Conservation (phyloP, 176 grass and related monocot species). For the Saccharum officinarum region DNA sequence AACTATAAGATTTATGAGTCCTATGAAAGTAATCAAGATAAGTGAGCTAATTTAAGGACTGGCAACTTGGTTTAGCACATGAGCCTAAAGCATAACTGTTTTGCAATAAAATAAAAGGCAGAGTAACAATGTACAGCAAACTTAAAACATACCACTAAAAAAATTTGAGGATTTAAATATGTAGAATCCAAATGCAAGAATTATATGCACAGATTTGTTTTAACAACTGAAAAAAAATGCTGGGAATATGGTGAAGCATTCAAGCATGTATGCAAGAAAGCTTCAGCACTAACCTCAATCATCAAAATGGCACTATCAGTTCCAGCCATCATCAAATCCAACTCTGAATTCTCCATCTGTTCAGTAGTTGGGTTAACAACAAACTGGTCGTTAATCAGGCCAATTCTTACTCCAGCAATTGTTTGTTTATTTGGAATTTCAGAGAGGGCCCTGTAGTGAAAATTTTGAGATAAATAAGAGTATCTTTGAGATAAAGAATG, state of each 20-base stretch:
- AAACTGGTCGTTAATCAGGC: conserved; percentile 76
- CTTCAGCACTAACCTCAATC: conserved; percentile 80
- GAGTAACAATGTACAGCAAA: neutral
- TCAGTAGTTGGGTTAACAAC: conserved; percentile 90
- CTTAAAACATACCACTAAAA: neutral
- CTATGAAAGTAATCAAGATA: conserved; percentile 5
- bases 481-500: neutral
- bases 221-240: neutral
- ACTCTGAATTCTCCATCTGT: conserved; percentile 93
- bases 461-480: conserved; percentile 26
- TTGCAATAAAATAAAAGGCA: conserved; percentile 13
- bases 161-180: conserved; percentile 4
- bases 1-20: conserved; percentile 25
- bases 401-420: conserved; percentile 89
- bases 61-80: conserved; percentile 11
- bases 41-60: neutral
- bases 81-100: neutral
- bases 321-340: conserved; percentile 94
- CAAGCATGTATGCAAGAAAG: conserved; percentile 14
- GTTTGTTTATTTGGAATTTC: conserved; percentile 96
- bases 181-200: conserved; percentile 11
- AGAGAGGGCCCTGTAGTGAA: conserved; percentile 75
- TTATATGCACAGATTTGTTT: conserved; percentile 8
- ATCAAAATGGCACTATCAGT: conserved; percentile 89
- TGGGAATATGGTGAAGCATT: neutral